Base-by-base conservation (phyloP, 2,329 filamentous ascomycete genomes). In the Leptographium lundbergii region DNA sequence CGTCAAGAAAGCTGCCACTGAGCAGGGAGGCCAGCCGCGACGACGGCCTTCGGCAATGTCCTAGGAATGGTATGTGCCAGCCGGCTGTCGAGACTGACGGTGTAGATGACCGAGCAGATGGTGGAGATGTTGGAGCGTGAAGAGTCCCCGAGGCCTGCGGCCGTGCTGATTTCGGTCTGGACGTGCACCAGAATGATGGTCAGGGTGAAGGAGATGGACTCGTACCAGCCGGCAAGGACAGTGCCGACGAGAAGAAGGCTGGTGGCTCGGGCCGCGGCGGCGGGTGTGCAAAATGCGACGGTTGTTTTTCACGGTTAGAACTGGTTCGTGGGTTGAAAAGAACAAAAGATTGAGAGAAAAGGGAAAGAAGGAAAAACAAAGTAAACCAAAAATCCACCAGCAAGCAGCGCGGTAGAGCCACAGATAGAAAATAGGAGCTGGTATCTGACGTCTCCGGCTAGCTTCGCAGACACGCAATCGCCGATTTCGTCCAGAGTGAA, bases 151-250 rank as follows among this genome's bases (percentile, higher is more conserved):
- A 71, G 58, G 22, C 70, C 71, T 22, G 66, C 65, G 1, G 68
- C 68, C n/a, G 67, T 69, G 7, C 70, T 70, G 27, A 72, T 65
- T 54, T 71, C 68, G n/a, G 60, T 62, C 65, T 73, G 69, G 50
- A 66, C n/a, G n/a, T n/a, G n/a, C n/a, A n/a, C 67, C 1, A 65
- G 65, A 10, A 72, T 64, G 2, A 67, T 71, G 17, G 68, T 66
- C 29, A 70, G 68, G 13, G 67, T 68, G 60, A 72, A 68, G 50
- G 66, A 66, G n/a, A 69, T 60, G 19, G 65, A n/a, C n/a, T n/a
- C n/a, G n/a, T 66, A 65, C 66, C 68, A 72, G 36, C 71, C 70
- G 58, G 71, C 65, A 53, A 69, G 67, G 62, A 71, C 69, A 51
- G 65, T 65, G 24, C 69, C 69, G 27, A 70, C 55, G 11, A 64